Conservation (phyloP, 148 eudicot genomes). For the Rhododendron vialii region DNA sequence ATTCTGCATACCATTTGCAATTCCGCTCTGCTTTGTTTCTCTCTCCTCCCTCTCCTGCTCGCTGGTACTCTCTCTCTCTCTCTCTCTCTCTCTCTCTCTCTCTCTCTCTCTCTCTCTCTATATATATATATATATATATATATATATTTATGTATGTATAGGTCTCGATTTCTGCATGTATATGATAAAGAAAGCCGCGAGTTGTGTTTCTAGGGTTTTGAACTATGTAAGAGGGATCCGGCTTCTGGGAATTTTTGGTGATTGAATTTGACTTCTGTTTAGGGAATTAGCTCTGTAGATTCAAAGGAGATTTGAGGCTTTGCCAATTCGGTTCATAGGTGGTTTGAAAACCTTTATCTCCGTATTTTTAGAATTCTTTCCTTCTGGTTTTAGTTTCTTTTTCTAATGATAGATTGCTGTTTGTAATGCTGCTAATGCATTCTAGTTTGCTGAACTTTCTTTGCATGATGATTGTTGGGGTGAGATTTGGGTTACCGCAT, state of each 20-base stretch:
- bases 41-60: neutral
- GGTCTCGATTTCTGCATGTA: neutral
- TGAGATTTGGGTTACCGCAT: neutral
- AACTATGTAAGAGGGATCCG: neutral
- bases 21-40: neutral
- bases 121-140: neutral
- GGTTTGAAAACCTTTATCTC: neutral
- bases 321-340: neutral
- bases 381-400: neutral
- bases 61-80: neutral
- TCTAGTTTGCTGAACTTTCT: neutral
- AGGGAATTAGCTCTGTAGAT: neutral
- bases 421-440: neutral
- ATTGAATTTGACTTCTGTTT: neutral
- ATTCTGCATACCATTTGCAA: neutral
- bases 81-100: neutral
- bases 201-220: slow-evolving; percentile 2
- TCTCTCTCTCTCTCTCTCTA: neutral
- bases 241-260: neutral
- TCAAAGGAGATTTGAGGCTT: neutral
- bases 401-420: neutral
- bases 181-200: neutral
- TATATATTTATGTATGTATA: neutral
- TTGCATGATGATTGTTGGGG: neutral
- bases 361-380: neutral